Conservation (phyloP, 1,284 basidiomycete genomes). For the Earliella scabrosa region DNA sequence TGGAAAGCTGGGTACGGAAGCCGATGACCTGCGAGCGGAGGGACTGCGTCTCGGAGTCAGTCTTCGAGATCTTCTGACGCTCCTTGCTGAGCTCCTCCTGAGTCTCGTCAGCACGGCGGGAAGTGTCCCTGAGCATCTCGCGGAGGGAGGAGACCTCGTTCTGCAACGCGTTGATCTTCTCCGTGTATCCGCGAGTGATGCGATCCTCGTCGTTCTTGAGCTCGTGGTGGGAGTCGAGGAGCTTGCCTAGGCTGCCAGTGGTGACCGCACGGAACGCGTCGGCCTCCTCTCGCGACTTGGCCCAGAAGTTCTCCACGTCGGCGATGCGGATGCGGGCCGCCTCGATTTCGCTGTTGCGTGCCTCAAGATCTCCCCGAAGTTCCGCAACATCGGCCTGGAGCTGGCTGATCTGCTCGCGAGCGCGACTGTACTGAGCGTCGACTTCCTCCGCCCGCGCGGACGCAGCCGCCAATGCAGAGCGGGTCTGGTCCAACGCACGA, state of each 20-base stretch:
- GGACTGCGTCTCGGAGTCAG: conserved; percentile 72
- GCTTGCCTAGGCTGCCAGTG: conserved; percentile 81
- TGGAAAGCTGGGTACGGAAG: conserved; percentile 79
- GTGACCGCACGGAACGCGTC: conserved; percentile 85
- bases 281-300: conserved; percentile 89
- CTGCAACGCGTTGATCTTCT: conserved; percentile 83
- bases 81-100: conserved; percentile 76
- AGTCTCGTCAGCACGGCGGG: conserved; percentile 70
- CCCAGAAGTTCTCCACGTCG: conserved; percentile 86
- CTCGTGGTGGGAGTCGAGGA: conserved; percentile 84
- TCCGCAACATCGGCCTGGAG: conserved; percentile 81
- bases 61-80: conserved; percentile 65
- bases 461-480: conserved; percentile 77
- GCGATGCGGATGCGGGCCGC: conserved; percentile 63
- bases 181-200: conserved; percentile 70
- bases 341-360: conserved; percentile 74
- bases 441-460: conserved; percentile 83
- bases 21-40: conserved; percentile 82
- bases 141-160: conserved; percentile 75
- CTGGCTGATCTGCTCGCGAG: conserved; percentile 66
- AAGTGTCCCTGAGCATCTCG: conserved; percentile 79
- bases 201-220: conserved; percentile 82
- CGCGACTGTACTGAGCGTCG: conserved; percentile 73
- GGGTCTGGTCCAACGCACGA: conserved; percentile 85
- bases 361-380: conserved; percentile 78